These are phyloP conservation scores for Aspergillus versicolor DNA, from an alignment of 2,329 filamentous ascomycete genomes.

Conservation along the genomic window DNA sequence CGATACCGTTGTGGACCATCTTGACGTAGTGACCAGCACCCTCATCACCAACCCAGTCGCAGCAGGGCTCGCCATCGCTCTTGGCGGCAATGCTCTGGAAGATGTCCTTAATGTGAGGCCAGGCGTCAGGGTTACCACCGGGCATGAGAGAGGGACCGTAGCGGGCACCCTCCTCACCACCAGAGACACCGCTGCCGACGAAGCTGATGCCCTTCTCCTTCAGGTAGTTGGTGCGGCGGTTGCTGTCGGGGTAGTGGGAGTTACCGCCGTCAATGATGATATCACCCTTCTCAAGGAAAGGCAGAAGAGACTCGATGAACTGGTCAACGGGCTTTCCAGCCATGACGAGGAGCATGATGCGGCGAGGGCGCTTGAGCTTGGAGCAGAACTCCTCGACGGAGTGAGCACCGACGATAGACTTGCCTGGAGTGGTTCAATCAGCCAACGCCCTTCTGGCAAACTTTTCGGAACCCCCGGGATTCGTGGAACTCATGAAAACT, in stretches of 20 bases:
- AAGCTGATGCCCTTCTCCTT: slow-evolving; percentile 85
- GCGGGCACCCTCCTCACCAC: slow-evolving; percentile 98
- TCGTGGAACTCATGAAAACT: slow-evolving; percentile 40
- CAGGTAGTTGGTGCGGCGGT: slow-evolving; percentile 92
- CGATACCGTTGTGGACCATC: slow-evolving; percentile 99
- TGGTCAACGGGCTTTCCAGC: slow-evolving; percentile 96
- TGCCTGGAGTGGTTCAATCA: slow-evolving; percentile 55
- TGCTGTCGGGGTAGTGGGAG: slow-evolving; percentile 98
- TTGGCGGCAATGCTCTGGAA: slow-evolving; percentile 98
- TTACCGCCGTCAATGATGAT: slow-evolving; percentile 99
- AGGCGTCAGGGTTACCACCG: slow-evolving; percentile 96
- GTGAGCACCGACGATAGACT: slow-evolving; percentile 91
- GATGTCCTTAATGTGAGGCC: slow-evolving; percentile 98
- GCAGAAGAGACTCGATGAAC: slow-evolving; percentile 95
- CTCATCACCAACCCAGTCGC: slow-evolving; percentile 99
- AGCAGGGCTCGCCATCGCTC: slow-evolving; percentile 95
- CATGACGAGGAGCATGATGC: slow-evolving; percentile 98
- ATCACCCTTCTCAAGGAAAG: slow-evolving; percentile 78
- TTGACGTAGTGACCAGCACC: slow-evolving; percentile 99
- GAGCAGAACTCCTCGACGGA: slow-evolving; percentile 89
- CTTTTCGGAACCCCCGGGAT: not conserved
- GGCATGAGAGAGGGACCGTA: slow-evolving; percentile 98
- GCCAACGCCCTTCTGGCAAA: slow-evolving; percentile 21
- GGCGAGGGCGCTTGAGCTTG: slow-evolving; percentile 96
- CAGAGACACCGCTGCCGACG: slow-evolving; percentile 95